Base-by-base conservation (phyloP, 2,329 filamentous ascomycete species). In the Aspergillus pseudonomiae region DNA sequence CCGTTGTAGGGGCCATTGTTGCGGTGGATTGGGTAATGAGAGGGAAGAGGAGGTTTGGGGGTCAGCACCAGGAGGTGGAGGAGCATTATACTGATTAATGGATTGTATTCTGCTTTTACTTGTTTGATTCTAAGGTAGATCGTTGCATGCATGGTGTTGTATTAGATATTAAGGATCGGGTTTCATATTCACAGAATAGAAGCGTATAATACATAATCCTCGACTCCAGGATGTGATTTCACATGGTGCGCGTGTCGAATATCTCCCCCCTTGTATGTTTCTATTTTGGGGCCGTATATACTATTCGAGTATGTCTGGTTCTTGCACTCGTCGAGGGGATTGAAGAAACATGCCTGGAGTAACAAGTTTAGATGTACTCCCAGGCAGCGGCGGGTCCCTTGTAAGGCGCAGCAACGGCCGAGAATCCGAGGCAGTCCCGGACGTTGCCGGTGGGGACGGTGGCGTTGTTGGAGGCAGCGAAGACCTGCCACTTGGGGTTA, bases 401-500 rank as follows among this genome's bases (percentile, higher is more conserved):
- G 19, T n/a, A 58, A 59, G 60, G 55, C 26, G 71, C 57, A 28
- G 78, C 72, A 28, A 76, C 58, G 14, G 76, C 77, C 59, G 73
- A 69, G 62, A 81, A 81, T 4, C 71, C 73, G 26, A 80, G 60
- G 60, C 79, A 81, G 61, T 78, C 73, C 28, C 62, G 58, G n/a
- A 76, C 67, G 55, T 79, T 74, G 30, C 78, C 77, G 6, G 69
- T 71, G 2, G 79, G 78, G 4, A 79, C 77, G 19, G 71, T 77
- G 3, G 78, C 77, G 36, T 79, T 77, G 62, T 71, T 62, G 52
- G 77, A 67, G 57, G 73, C 72, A 28, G 75, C 77, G 64, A 75
- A 81, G 2, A 82, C 77, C 69, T 81, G 76, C 70, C 74, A 81
- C 32, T 63, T 63, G 30, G 61, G 63, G 32, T 59, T 65, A 7